Percentiles rank a stretch among this genome's conserved stretches.
Conservation (phyloP, 768 basidiomycete genomes). For the Phaeolepiota aurea region DNA sequence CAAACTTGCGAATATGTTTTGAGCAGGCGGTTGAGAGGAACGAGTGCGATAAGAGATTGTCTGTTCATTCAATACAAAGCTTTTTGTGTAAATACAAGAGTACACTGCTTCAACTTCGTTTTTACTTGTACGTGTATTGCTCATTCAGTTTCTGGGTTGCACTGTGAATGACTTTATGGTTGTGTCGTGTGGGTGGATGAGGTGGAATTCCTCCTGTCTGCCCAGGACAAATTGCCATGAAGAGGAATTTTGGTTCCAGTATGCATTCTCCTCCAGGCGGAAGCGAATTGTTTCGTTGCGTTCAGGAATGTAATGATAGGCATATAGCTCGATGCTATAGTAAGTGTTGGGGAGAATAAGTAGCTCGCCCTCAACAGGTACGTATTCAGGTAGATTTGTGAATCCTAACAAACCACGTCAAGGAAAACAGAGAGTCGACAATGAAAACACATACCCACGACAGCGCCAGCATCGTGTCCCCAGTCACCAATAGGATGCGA, state of each 20-base stretch:
- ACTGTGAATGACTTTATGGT: no score
- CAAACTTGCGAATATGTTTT: slow-evolving; percentile 88
- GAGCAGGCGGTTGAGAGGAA: slow-evolving; percentile 5
- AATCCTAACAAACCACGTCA: slow-evolving; percentile 31
- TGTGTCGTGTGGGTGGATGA: slow-evolving; percentile 29
- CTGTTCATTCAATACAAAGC: not conserved
- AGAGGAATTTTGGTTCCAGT: slow-evolving; percentile 27
- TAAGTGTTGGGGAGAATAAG: slow-evolving; percentile 39
- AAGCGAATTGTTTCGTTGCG: slow-evolving; percentile 38
- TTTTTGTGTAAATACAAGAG: not conserved
- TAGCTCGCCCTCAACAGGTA: slow-evolving; percentile 40
- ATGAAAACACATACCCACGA: slow-evolving; percentile 31
- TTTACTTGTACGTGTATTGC: no score
- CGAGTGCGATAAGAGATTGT: no score
- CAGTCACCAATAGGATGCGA: slow-evolving; percentile 50
- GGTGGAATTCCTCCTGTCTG: slow-evolving; percentile 38
- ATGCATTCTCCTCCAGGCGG: slow-evolving; percentile 34
- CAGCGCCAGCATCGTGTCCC: slow-evolving; percentile 44
- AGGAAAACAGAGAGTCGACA: no score
- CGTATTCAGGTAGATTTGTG: slow-evolving; percentile 32
- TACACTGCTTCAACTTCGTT: not conserved
- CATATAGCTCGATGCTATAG: slow-evolving; percentile 47
- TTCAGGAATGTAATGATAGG: slow-evolving; percentile 39
- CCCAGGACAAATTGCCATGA: slow-evolving; percentile 43
- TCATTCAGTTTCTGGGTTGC: no score